Conservation (phyloP, 257 asterid genomes). For the Lycium barbarum region DNA sequence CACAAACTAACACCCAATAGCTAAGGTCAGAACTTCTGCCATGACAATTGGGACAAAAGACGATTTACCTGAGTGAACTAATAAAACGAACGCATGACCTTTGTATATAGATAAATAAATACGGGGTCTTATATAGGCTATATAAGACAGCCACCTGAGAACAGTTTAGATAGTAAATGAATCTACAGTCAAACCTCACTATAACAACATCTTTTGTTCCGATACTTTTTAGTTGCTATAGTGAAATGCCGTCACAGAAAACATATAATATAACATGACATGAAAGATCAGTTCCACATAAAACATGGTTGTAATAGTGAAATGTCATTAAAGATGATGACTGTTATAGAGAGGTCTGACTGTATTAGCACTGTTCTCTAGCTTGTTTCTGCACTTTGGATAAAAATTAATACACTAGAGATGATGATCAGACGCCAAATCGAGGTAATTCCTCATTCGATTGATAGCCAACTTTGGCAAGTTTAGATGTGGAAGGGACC, state of each 20-base stretch:
- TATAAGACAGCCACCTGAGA: background rate
- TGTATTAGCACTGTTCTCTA: background rate
- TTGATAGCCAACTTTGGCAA: background rate
- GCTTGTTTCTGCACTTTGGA: background rate
- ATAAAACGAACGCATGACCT: background rate
- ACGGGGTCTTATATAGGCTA: background rate
- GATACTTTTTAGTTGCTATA: too few species aligned
- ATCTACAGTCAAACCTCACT: background rate
- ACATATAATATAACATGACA: too few species aligned
- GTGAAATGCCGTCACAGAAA: too few species aligned
- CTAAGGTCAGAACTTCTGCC: background rate
- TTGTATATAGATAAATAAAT: background rate
- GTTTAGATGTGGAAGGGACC: conserved; percentile 2
- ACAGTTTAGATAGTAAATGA: background rate
- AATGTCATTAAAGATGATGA: too few species aligned
- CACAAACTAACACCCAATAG: background rate
- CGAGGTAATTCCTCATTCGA: background rate
- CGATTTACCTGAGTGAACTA: background rate
- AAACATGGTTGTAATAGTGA: too few species aligned
- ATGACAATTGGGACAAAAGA: background rate
- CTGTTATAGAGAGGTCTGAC: too few species aligned
- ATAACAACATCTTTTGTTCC: too few species aligned
- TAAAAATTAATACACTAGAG: background rate
- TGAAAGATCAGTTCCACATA: too few species aligned
- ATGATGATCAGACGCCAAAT: background rate